Percentiles rank a stretch among this genome's conserved stretches.
Evolutionary conservation across 306 rosid genomes (phyloP).

Genomic region (Macrotyloma uniflorum): DNA sequence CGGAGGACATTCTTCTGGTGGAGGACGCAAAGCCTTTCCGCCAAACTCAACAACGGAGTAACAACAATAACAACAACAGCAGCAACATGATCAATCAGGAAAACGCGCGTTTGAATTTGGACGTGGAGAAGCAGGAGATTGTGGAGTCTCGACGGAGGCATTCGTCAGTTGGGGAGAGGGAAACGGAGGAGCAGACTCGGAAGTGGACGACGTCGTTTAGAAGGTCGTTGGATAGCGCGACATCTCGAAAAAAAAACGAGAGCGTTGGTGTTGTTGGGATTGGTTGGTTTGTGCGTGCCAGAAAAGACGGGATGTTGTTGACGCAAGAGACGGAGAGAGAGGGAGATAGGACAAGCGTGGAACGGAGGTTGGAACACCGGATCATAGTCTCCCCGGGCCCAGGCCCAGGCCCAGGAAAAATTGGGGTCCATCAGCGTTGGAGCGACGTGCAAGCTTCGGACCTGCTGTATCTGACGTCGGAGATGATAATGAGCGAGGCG

Average conservation of each 20-base stretch:
- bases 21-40: conserved; percentile 40
- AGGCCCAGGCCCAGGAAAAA: neutral
- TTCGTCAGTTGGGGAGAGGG: conserved; percentile 70
- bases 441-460: conserved; percentile 80
- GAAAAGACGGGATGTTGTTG: conserved; percentile 73
- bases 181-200: conserved; percentile 7
- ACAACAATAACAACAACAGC: neutral
- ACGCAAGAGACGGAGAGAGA: conserved; percentile 7
- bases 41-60: neutral
- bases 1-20: conserved; percentile 73
- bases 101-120: neutral
- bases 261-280: conserved; percentile 17
- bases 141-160: conserved; percentile 54
- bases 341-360: conserved; percentile 31
- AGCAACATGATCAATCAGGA: neutral
- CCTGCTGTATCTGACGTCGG: conserved; percentile 71
- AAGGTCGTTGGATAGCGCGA: conserved; percentile 64
- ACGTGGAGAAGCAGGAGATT: conserved; percentile 36
- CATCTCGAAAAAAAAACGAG: conserved; percentile 29
- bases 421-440: conserved; percentile 60
- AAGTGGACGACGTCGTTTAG: conserved; percentile 53
- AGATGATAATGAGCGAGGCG: conserved; percentile 59
- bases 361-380: conserved; percentile 68
- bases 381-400: conserved; percentile 65
- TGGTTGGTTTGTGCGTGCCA: conserved; percentile 55